These are phyloP conservation scores for Thelephora ganbajun DNA, from an alignment of 768 basidiomycete genomes.

Conservation along the genomic window DNA sequence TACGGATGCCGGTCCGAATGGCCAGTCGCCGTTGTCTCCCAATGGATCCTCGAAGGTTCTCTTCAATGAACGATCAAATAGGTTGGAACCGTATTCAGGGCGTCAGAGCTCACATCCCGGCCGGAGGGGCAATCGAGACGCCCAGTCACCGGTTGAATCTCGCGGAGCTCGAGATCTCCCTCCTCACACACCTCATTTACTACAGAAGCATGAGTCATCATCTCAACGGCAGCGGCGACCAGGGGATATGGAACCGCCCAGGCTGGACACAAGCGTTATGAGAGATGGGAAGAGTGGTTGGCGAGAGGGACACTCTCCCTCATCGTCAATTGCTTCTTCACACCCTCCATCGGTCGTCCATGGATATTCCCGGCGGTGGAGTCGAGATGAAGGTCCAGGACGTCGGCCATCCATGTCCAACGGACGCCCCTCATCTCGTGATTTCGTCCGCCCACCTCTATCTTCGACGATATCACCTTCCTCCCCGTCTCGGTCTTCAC, in stretches of 20 bases:
- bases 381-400: neutral
- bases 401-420: neutral
- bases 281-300: neutral
- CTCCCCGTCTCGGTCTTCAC: neutral
- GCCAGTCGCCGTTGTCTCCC: constrained; percentile 23
- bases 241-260: neutral
- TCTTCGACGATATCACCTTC: neutral
- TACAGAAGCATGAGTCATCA: constrained; percentile 35
- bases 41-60: constrained; percentile 56
- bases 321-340: neutral
- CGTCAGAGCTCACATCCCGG: constrained; percentile 14
- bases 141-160: constrained; percentile 24
- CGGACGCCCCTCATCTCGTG: neutral
- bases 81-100: constrained; percentile 69
- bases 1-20: constrained; percentile 26
- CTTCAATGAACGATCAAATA: constrained; percentile 93
- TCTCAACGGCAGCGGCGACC: neutral
- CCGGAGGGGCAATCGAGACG: constrained; percentile 30
- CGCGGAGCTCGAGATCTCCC: constrained; percentile 32
- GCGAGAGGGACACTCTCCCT: neutral
- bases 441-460: neutral
- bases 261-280: neutral
- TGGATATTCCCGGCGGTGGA: neutral
- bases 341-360: neutral
- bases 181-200: constrained; percentile 35